A percentile compares a stretch with the other conserved stretches of the same genome.
Evolutionary conservation across 2,329 filamentous ascomycete species (phyloP).

Genomic region (Hypoxylon sp.): DNA sequence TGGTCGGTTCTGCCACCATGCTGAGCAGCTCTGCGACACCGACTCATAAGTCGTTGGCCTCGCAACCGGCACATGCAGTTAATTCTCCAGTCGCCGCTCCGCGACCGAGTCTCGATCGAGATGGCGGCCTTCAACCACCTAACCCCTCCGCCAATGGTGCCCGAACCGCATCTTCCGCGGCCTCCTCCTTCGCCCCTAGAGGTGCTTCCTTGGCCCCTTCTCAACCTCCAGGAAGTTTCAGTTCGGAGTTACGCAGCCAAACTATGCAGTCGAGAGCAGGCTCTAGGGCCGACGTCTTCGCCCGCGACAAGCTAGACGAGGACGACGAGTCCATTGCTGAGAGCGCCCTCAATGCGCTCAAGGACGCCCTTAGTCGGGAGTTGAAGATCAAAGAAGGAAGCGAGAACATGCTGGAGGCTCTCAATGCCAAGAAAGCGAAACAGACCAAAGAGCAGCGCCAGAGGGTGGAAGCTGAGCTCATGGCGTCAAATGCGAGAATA

Average conservation of each 20-base stretch:
- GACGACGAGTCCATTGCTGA: slow-evolving; percentile 71
- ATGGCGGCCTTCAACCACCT: slow-evolving; percentile 64
- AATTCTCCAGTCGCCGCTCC: slow-evolving; percentile 53
- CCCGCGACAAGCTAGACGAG: slow-evolving; percentile 72
- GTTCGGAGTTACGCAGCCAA: slow-evolving; percentile 82
- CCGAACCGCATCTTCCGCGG: slow-evolving; percentile 65
- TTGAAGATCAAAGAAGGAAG: slow-evolving; percentile 98
- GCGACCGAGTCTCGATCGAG: slow-evolving; percentile 68
- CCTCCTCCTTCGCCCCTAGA: slow-evolving; percentile 74
- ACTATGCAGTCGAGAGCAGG: slow-evolving; percentile 74
- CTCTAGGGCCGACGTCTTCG: slow-evolving; percentile 65
- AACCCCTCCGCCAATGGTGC: slow-evolving; percentile 56
- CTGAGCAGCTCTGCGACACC: slow-evolving; percentile 67
- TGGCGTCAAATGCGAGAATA: slow-evolving; percentile 82
- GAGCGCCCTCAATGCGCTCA: slow-evolving; percentile 79
- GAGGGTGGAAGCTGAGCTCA: slow-evolving; percentile 88
- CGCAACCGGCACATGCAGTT: slow-evolving; percentile 57
- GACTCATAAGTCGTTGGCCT: slow-evolving; percentile 64
- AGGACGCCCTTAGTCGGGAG: slow-evolving; percentile 91
- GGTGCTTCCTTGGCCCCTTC: slow-evolving; percentile 78
- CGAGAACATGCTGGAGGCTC: slow-evolving; percentile 95
- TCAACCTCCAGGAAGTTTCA: slow-evolving; percentile 86
- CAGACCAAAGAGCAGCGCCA: slow-evolving; percentile 88
- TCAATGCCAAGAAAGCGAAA: slow-evolving; percentile 95
- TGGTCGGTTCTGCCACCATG: slow-evolving; percentile 57